phyloP scores from a whole-genome alignment of 441 rosid genomes.

The Pelargonium fulgidum region DNA sequence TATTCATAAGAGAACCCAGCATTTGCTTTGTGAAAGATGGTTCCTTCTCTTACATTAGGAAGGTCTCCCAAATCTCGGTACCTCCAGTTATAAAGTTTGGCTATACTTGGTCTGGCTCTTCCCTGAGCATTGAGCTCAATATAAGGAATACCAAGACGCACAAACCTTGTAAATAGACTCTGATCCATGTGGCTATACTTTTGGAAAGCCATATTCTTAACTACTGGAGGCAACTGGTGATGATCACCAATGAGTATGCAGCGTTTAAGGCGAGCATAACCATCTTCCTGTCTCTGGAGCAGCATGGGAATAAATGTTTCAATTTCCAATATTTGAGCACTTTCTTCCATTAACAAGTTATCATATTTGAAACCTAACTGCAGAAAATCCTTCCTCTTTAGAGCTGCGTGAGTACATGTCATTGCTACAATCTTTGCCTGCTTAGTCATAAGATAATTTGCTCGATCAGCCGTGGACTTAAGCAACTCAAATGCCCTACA shows the following conservation, averaged over 20 bases:
- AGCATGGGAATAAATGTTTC: slow-evolving; percentile 99
- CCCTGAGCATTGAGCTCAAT: slow-evolving; percentile 99
- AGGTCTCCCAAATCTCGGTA: slow-evolving; percentile 96
- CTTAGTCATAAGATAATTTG: slow-evolving; percentile 95
- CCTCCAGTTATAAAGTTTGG: slow-evolving; percentile 94
- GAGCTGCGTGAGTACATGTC: slow-evolving; percentile 99
- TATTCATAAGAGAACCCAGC: slow-evolving; percentile 91
- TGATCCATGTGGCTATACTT: slow-evolving; percentile 99
- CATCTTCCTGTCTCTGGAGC: slow-evolving; percentile 99
- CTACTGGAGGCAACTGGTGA: slow-evolving; percentile 98
- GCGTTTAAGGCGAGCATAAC: slow-evolving; percentile 92
- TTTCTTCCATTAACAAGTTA: slow-evolving; percentile 97
- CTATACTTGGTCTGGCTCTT: slow-evolving; percentile 96
- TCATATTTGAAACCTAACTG: slow-evolving; percentile 97
- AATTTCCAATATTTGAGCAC: slow-evolving; percentile 96
- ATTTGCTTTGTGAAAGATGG: slow-evolving; percentile 75
- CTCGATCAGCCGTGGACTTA: slow-evolving; percentile 98
- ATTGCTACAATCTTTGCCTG: slow-evolving; percentile 99
- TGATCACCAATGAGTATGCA: slow-evolving; percentile 98
- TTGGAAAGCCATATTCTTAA: slow-evolving; percentile 99
- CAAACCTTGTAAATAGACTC: slow-evolving; percentile 96
- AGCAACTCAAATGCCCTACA: slow-evolving; percentile 99
- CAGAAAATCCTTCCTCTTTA: slow-evolving; percentile 96
- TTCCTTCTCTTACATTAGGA: slow-evolving; percentile 60
- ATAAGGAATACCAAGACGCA: slow-evolving; percentile 94